phyloP scores from a whole-genome alignment of 768 basidiomycete species.

The Kondoa subrosea region DNA sequence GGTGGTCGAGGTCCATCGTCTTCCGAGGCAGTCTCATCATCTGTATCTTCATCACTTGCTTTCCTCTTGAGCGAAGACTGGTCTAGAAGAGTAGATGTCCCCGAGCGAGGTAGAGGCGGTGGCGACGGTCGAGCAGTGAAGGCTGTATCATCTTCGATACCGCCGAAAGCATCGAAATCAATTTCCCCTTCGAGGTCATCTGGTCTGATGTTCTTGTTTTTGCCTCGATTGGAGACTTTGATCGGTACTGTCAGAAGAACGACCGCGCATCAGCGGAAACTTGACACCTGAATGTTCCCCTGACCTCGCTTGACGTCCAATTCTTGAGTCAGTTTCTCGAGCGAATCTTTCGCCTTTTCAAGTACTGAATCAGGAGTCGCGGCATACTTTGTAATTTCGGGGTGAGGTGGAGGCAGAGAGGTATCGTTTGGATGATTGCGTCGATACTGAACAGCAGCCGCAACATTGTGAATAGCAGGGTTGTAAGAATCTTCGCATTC shows the following conservation, averaged over 20 bases:
- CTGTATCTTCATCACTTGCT: not conserved
- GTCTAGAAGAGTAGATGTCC: no score
- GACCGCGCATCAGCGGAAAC: not conserved
- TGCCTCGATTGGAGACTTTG: constrained; percentile 21
- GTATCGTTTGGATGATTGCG: constrained; percentile 51
- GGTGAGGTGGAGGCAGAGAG: constrained; percentile 71
- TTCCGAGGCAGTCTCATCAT: constrained; percentile 1
- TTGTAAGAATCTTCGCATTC: constrained; percentile 62
- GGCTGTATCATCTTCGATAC: constrained; percentile 9
- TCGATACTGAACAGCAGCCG: constrained; percentile 76
- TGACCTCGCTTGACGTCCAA: constrained; percentile 67
- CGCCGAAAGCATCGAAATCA: constrained; percentile 10
- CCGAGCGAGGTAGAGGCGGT: no score
- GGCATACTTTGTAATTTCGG: constrained; percentile 67
- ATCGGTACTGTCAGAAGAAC: constrained; percentile 30
- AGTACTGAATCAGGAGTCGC: constrained; percentile 54
- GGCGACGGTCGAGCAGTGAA: not conserved
- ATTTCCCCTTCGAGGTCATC: constrained; percentile 7
- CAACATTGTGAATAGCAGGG: constrained; percentile 73
- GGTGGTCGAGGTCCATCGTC: not conserved
- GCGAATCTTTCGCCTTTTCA: constrained; percentile 43
- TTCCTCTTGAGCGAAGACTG: not conserved
- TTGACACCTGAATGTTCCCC: constrained; percentile 18
- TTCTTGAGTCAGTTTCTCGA: constrained; percentile 45
- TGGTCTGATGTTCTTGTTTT: constrained; percentile 12